Conservation (phyloP, 108 stramenopile species). For the Cyclotella atomus region DNA sequence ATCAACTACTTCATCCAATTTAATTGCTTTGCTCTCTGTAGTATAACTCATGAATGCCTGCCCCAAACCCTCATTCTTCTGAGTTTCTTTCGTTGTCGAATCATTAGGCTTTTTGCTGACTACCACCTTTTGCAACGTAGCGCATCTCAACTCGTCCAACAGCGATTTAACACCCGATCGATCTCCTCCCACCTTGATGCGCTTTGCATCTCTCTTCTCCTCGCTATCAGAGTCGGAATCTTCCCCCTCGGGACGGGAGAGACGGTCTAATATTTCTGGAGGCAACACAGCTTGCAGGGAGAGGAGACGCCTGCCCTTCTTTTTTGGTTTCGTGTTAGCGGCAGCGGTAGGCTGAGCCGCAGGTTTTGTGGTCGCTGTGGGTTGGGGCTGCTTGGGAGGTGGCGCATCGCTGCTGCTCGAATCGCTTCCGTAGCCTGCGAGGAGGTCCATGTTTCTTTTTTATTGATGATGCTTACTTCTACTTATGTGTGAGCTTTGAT, state of each 20-base stretch:
- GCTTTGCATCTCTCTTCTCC: not conserved
- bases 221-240: constrained; percentile 12
- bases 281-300: constrained; percentile 46
- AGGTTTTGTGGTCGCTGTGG: not conserved
- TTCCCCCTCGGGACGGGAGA: constrained; percentile 27
- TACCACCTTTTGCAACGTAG: constrained; percentile 7
- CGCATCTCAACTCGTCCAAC: constrained; percentile 32
- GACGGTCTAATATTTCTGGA: constrained; percentile 53
- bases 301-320: constrained; percentile 36
- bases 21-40: not conserved
- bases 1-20: constrained; percentile 22
- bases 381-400: constrained; percentile 1
- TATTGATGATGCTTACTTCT: too few species aligned
- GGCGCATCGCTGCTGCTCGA: constrained; percentile 15
- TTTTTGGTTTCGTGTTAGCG: not conserved
- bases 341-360: not conserved
- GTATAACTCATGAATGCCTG: constrained; percentile 39
- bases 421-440: constrained; percentile 45
- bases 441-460: constrained; percentile 51
- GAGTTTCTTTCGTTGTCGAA: not conserved
- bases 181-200: not conserved
- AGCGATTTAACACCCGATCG: constrained; percentile 32
- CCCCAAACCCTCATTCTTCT: constrained; percentile 19
- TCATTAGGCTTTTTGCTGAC: not conserved
- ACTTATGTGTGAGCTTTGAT: too few species aligned